Evolutionary conservation across 116 monocot species (phyloP).

Genomic region (Posidonia oceanica): DNA sequence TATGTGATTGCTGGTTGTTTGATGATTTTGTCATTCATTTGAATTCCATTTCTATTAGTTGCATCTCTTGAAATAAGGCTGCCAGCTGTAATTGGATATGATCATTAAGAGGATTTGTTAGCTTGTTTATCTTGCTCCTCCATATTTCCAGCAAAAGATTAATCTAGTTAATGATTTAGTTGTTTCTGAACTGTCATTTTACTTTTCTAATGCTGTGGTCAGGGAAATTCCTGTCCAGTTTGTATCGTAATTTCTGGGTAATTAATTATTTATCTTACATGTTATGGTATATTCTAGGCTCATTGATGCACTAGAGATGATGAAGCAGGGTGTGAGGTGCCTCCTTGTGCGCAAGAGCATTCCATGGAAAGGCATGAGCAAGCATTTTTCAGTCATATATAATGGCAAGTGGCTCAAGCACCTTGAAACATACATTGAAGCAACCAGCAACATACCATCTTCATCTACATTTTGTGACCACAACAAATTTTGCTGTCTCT

Average conservation of each 20-base stretch:
- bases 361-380: conserved; percentile 67
- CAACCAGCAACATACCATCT: conserved; percentile 1
- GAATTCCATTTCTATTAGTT: no score
- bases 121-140: no score
- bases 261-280: background rate
- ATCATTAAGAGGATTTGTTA: no score
- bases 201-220: no score
- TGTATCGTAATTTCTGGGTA: background rate
- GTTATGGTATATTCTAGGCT: conserved; percentile 25
- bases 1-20: no score
- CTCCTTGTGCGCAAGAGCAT: conserved; percentile 79
- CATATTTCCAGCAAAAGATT: no score
- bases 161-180: no score
- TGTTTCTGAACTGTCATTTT: no score
- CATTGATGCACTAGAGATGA: conserved; percentile 90
- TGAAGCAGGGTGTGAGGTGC: conserved; percentile 75
- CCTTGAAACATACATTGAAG: conserved; percentile 15
- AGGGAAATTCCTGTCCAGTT: no score
- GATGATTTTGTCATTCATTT: no score
- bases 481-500: conserved; percentile 65
- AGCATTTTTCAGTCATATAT: conserved; percentile 79
- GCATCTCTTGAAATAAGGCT: no score
- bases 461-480: conserved; percentile 1
- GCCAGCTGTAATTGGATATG: no score
- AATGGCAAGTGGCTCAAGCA: conserved; percentile 85